Evolutionary conservation across 176 grass and related monocot genomes (phyloP).

Genomic region (Oryza rufipogon): DNA sequence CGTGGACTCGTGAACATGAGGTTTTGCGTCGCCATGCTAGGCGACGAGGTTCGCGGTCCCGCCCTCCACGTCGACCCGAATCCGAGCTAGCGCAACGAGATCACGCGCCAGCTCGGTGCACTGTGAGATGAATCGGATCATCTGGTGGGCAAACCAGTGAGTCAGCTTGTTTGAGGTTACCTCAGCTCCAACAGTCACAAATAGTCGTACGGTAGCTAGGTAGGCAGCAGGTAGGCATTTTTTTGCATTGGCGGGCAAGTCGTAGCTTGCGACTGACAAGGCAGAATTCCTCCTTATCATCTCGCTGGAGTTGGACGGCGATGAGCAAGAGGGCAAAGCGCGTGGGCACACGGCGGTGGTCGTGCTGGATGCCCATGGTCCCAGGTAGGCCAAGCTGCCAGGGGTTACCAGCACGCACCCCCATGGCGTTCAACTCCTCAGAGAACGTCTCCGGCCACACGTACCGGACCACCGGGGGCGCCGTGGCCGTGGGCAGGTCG

Average conservation of each 20-base stretch:
- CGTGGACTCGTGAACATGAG: too few species aligned
- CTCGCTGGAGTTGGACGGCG: neutral
- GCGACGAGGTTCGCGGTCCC: too few species aligned
- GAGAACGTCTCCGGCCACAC: neutral
- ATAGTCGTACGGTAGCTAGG: too few species aligned
- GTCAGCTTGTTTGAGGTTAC: too few species aligned
- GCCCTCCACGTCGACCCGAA: too few species aligned
- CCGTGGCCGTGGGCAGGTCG: neutral
- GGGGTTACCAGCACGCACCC: neutral
- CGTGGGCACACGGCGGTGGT: neutral
- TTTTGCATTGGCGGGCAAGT: neutral
- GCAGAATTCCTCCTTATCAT: neutral
- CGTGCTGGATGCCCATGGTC: neutral
- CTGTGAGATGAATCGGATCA: too few species aligned
- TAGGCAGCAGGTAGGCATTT: neutral
- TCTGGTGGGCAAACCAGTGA: too few species aligned
- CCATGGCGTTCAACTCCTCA: neutral
- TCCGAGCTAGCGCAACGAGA: too few species aligned
- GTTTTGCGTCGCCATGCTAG: too few species aligned
- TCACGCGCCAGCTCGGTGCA: too few species aligned
- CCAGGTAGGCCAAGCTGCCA: conserved; percentile 4
- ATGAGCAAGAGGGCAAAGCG: neutral
- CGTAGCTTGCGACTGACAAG: neutral
- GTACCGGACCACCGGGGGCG: neutral
- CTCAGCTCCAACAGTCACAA: too few species aligned